These are phyloP conservation scores for Lizonia empirigonia DNA, from an alignment of 2,329 filamentous ascomycete species.

Conservation along the genomic window DNA sequence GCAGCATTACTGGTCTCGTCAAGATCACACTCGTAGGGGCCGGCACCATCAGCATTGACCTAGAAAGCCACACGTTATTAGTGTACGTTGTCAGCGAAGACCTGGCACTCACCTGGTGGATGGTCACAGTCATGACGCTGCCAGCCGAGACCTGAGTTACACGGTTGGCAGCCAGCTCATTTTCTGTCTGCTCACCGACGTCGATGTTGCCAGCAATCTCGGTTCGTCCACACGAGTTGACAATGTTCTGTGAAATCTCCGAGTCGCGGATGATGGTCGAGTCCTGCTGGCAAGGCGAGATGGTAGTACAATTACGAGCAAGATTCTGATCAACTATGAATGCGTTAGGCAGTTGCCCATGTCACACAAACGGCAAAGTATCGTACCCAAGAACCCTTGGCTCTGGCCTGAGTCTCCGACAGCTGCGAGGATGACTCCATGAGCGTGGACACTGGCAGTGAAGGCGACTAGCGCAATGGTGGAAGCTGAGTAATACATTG, in stretches of 20 bases:
- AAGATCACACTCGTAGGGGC: conserved; percentile 68
- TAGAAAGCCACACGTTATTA: conserved; percentile 8
- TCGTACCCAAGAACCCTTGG: conserved; percentile 41
- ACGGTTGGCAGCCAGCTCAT: conserved; percentile 39
- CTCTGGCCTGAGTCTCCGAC: conserved; percentile 37
- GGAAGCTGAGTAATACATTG: conserved; percentile 35
- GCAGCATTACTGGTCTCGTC: conserved; percentile 60
- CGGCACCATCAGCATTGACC: conserved; percentile 69
- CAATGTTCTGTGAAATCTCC: conserved; percentile 47
- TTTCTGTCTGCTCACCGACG: conserved; percentile 48
- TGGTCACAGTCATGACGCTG: conserved; percentile 41
- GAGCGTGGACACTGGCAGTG: conserved; percentile 36
- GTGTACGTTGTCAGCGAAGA: neutral
- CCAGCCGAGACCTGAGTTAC: conserved; percentile 37
- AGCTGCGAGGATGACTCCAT: conserved; percentile 40
- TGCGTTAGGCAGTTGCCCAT: conserved; percentile 3
- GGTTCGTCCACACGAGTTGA: conserved; percentile 46
- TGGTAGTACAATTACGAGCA: conserved; percentile 47
- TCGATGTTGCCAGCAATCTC: conserved; percentile 48
- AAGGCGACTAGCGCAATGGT: conserved; percentile 40
- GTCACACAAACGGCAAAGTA: neutral
- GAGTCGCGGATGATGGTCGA: conserved; percentile 45
- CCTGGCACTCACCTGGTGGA: conserved; percentile 50
- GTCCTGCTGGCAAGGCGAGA: conserved; percentile 48
- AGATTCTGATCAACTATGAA: conserved; percentile 39